Evolutionary conservation across 176 grass and related monocot genomes (phyloP), one percentile per base, ranked within the genome.

Genomic region (Avena insularis): DNA sequence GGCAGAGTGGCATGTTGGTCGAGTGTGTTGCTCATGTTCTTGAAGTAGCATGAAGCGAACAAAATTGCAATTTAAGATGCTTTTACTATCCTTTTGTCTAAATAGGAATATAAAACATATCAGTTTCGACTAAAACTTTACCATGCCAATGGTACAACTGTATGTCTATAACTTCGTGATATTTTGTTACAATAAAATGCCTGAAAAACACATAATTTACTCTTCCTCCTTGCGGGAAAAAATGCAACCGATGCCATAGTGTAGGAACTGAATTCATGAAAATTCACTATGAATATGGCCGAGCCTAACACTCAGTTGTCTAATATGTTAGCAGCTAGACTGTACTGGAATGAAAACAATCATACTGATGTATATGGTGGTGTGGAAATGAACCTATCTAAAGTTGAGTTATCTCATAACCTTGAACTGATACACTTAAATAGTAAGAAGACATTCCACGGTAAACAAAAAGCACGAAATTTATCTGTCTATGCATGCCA

Each of bases 201-300:
- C 36, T 36, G 4, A 36, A 12, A 51, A 15, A 53, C 51, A 15
- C 51, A 53, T 15, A 53, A 53, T 53, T 53, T 53, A 53, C 12
- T 15, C 51, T 53, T 14, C 13, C 14, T 53, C 13, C 12, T 53
- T 14, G 3, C 13, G 13, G 14, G 54, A 19, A 70, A 78, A 48
- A 70, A 50, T 77, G 19, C 55, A 90, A 77, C 38, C 9, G 45
- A 79, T 10, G 81, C 17, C 15, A 10, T 38, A 57, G 31, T 76
- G 8, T 48, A 16, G 15, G 9, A 58, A 58, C 4, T 67, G 3
- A 85, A 67, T 29, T 1, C 4, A 60, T 19, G 14, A 2, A 59
- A 81, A 66, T 13, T 21, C 36, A 56, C 21, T 54, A 4, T 35
- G 16, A 67, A 35, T 66, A 9, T 25, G 57, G 23, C 11, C 4